Evolutionary conservation across 345 rosid genomes (phyloP).

Genomic region (Citrus reticulata): DNA sequence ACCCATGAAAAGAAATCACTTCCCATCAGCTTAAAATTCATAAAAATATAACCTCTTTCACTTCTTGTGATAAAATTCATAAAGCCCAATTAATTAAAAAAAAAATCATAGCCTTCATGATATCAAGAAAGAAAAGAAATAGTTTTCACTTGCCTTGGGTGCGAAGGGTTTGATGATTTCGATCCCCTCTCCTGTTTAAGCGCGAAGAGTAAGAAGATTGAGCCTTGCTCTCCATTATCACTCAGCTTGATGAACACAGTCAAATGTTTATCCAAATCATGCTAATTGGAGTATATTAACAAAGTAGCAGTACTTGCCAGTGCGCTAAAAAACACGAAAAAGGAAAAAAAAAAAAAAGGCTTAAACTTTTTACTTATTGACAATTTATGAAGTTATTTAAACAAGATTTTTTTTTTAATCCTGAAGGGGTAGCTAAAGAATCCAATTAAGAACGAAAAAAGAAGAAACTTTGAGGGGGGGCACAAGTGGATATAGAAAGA

Average conservation of each 20-base stretch:
- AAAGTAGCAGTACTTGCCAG: neutral
- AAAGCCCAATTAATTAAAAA: neutral
- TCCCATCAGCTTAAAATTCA: neutral
- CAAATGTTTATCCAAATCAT: neutral
- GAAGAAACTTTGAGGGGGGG: neutral
- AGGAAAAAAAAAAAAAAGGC: neutral
- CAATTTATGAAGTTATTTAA: too few relatives aligned
- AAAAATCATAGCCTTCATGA: neutral
- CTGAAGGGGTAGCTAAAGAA: neutral
- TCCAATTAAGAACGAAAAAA: neutral
- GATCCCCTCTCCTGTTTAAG: conserved; percentile 58
- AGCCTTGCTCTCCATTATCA: conserved; percentile 45
- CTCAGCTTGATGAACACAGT: conserved; percentile 12
- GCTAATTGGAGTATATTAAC: neutral
- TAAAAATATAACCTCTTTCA: neutral
- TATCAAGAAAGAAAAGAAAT: neutral
- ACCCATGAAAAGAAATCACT: neutral
- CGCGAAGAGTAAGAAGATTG: conserved; percentile 57
- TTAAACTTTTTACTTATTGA: neutral
- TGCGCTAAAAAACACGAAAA: neutral
- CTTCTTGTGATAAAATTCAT: neutral
- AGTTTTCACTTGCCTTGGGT: conserved; percentile 37
- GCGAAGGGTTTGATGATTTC: conserved; percentile 30
- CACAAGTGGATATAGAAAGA: neutral
- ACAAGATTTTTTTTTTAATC: neutral